phyloP scores from a whole-genome alignment of 176 grass and related monocot genomes.

The Puya raimondii region DNA sequence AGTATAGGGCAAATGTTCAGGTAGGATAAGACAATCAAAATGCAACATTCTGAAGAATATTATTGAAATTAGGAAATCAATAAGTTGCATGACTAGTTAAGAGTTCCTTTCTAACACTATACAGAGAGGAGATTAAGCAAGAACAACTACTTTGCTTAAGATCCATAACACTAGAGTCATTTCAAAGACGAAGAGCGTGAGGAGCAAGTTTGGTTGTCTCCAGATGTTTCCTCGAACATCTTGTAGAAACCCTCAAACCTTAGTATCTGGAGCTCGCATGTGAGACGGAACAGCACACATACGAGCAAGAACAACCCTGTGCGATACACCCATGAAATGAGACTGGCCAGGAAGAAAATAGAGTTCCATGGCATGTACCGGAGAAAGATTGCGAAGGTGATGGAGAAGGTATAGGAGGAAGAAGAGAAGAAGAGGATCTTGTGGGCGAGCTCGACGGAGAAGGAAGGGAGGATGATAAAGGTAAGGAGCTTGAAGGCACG shows the following conservation, averaged over 20 bases:
- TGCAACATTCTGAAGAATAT: no score
- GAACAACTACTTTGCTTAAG: slow-evolving; percentile 75
- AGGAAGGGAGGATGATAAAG: slow-evolving; percentile 59
- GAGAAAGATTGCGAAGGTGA: neutral
- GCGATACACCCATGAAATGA: slow-evolving; percentile 80
- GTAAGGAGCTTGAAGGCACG: slow-evolving; percentile 59
- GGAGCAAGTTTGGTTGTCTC: no score
- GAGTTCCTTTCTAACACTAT: no score
- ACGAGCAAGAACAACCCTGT: slow-evolving; percentile 80
- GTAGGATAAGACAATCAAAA: no score
- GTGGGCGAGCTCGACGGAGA: slow-evolving; percentile 58
- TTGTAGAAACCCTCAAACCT: slow-evolving; percentile 75
- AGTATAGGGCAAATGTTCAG: no score
- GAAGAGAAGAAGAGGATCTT: slow-evolving; percentile 75
- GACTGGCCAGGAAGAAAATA: slow-evolving; percentile 38
- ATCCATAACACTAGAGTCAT: slow-evolving; percentile 98
- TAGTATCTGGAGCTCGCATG: slow-evolving; percentile 96
- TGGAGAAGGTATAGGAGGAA: slow-evolving; percentile 20
- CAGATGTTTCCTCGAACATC: slow-evolving; percentile 48
- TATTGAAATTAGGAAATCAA: no score
- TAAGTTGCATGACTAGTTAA: no score
- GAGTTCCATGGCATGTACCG: slow-evolving; percentile 26
- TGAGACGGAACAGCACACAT: slow-evolving; percentile 90
- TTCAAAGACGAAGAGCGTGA: slow-evolving; percentile 80
- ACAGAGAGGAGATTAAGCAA: slow-evolving; percentile 11